These are phyloP conservation scores for Ogataea naganishii DNA, from an alignment of 805 yeast species.

Conservation along the genomic window DNA sequence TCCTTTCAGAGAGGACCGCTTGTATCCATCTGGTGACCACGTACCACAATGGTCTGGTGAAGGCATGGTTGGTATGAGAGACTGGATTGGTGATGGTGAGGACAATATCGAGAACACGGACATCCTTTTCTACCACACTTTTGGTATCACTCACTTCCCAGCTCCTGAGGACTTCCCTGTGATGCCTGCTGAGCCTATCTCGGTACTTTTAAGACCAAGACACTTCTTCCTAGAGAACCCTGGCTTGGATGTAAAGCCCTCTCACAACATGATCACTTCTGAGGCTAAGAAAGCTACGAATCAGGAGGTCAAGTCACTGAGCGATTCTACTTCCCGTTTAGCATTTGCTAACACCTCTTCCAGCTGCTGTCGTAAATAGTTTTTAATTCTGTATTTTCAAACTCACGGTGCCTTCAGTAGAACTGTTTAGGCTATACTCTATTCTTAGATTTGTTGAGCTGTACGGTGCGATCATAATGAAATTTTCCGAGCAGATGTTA, in stretches of 20 bases:
- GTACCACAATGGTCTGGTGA: slow-evolving; percentile 72
- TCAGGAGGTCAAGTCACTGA: slow-evolving; percentile 30
- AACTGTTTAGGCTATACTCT: too few relatives aligned
- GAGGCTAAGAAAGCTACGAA: slow-evolving; percentile 30
- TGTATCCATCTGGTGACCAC: slow-evolving; percentile 76
- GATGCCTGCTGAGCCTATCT: slow-evolving; percentile 81
- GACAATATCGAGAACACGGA: slow-evolving; percentile 59
- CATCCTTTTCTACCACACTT: slow-evolving; percentile 69
- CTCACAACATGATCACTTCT: slow-evolving; percentile 40
- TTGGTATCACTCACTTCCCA: slow-evolving; percentile 81
- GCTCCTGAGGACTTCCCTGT: slow-evolving; percentile 87
- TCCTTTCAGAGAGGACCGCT: slow-evolving; percentile 63
- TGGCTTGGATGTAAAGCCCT: slow-evolving; percentile 64
- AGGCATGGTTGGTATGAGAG: slow-evolving; percentile 55
- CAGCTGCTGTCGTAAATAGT: slow-evolving; percentile 21
- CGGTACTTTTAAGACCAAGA: slow-evolving; percentile 67
- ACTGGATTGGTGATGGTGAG: slow-evolving; percentile 58
- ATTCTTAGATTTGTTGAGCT: too few relatives aligned
- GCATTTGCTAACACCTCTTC: slow-evolving; percentile 34
- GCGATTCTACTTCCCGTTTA: slow-evolving; percentile 42
- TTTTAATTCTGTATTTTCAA: too few relatives aligned
- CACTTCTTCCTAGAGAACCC: slow-evolving; percentile 75
- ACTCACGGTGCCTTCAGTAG: too few relatives aligned
- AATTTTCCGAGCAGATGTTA: too few relatives aligned
- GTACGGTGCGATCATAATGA: too few relatives aligned